Conservation (phyloP, 169 alveolate species). For the Eimeria falciformis region DNA sequence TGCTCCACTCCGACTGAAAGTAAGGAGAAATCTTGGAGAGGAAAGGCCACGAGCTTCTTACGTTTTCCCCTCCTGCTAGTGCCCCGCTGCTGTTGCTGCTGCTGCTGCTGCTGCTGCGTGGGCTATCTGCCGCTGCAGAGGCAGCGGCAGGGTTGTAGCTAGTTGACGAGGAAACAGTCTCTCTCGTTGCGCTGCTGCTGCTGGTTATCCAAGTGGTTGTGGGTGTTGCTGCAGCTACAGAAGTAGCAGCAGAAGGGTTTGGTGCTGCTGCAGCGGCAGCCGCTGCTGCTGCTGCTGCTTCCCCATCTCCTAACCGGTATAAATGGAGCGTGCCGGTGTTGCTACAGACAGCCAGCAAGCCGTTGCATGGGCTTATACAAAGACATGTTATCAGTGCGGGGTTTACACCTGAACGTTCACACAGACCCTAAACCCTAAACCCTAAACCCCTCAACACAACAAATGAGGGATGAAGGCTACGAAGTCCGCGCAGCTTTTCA, state of each 20-base stretch:
- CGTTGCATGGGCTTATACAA: constrained; percentile 24
- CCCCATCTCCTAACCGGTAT: constrained; percentile 27
- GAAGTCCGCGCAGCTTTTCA: too few species aligned
- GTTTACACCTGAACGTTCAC: not conserved
- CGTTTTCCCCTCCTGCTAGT: not conserved
- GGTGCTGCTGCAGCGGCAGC: constrained; percentile 37
- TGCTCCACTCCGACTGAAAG: constrained; percentile 40
- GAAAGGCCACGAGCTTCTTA: constrained; percentile 23
- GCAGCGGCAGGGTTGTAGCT: constrained; percentile 43
- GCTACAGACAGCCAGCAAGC: constrained; percentile 35
- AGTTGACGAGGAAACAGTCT: constrained; percentile 16
- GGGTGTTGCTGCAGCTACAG: constrained; percentile 33
- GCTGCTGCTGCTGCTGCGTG: not conserved
- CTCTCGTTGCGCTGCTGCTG: constrained; percentile 51
- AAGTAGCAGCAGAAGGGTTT: not conserved
- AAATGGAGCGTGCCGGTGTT: constrained; percentile 39
- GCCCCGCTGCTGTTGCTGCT: not conserved
- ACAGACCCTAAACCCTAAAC: constrained; percentile 13
- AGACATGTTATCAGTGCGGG: constrained; percentile 22
- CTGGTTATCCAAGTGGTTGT: constrained; percentile 3
- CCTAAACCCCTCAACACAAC: too few species aligned
- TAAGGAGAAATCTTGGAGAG: constrained; percentile 21
- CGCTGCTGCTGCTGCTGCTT: constrained; percentile 26
- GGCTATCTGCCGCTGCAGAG: not conserved
- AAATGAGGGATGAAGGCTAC: too few species aligned